Evolutionary conservation across 441 rosid species (phyloP).

Genomic region (Isatis lusitanica): DNA sequence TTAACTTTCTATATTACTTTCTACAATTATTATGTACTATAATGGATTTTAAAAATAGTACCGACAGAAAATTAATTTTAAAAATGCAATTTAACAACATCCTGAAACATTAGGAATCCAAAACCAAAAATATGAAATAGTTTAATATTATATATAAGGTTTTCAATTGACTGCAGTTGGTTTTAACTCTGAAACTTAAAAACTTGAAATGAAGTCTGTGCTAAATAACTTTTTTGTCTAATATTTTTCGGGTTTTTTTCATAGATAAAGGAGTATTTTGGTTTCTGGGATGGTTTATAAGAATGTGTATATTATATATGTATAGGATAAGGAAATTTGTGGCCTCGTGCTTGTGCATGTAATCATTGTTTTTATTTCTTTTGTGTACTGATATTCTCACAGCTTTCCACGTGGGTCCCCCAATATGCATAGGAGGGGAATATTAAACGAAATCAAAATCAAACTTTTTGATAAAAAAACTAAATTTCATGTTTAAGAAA

Average conservation of each 20-base stretch:
- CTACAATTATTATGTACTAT: not conserved
- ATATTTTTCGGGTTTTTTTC: not conserved
- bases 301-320: constrained; percentile 10
- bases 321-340: constrained; percentile 26
- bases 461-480: not conserved
- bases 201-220: not conserved
- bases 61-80: not conserved
- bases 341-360: constrained; percentile 42
- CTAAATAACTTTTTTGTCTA: not conserved
- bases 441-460: not conserved
- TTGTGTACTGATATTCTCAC: constrained; percentile 19
- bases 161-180: too few relatives aligned
- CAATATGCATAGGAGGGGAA: constrained; percentile 1
- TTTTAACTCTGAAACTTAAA: not conserved
- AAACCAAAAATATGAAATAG: not conserved
- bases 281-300: not conserved
- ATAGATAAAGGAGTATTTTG: constrained; percentile 2
- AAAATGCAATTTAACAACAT: not conserved
- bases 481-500: not conserved
- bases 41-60: not conserved
- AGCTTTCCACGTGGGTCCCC: constrained; percentile 15
- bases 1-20: not conserved
- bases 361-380: constrained; percentile 33
- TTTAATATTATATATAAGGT: not conserved
- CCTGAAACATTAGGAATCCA: not conserved